These are phyloP conservation scores for Pythium aphanidermatum DNA, from an alignment of 352 stramenopile genomes.

Conservation along the genomic window DNA sequence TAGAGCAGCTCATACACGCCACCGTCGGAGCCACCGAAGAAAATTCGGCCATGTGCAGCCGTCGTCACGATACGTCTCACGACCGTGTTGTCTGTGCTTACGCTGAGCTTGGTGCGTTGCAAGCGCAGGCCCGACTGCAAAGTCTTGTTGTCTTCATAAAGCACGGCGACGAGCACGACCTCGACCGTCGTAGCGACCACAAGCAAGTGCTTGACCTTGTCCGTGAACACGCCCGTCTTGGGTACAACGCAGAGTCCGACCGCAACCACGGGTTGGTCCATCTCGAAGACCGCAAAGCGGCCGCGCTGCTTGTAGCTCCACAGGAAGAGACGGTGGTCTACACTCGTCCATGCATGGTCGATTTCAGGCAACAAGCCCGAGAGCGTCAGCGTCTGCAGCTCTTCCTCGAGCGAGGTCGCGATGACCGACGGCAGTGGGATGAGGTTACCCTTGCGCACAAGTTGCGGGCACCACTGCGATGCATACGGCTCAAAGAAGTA, in stretches of 20 bases:
- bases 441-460: conserved; percentile 69
- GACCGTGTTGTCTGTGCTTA: conserved; percentile 92
- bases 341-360: conserved; percentile 92
- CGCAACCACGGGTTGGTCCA: conserved; percentile 90
- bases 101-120: conserved; percentile 83
- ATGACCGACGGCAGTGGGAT: conserved; percentile 66
- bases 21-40: conserved; percentile 95
- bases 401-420: conserved; percentile 59
- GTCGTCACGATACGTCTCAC: conserved; percentile 89
- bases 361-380: conserved; percentile 91
- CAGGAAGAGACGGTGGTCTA: conserved; percentile 93
- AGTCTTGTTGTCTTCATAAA: conserved; percentile 54
- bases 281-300: conserved; percentile 85
- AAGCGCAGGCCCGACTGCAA: conserved; percentile 24
- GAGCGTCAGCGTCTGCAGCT: conserved; percentile 64
- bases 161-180: conserved; percentile 90
- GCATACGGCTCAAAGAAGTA: conserved; percentile 87
- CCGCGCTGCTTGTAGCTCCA: conserved; percentile 89
- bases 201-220: conserved; percentile 91
- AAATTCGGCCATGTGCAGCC: conserved; percentile 82
- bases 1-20: conserved; percentile 93
- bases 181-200: conserved; percentile 95
- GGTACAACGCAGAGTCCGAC: conserved; percentile 87
- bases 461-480: conserved; percentile 69
- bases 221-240: conserved; percentile 88